A percentile compares a stretch with the other conserved stretches of the same genome.
Conservation (phyloP, 2,329 filamentous ascomycete species). For the Juglanconis juglandina region DNA sequence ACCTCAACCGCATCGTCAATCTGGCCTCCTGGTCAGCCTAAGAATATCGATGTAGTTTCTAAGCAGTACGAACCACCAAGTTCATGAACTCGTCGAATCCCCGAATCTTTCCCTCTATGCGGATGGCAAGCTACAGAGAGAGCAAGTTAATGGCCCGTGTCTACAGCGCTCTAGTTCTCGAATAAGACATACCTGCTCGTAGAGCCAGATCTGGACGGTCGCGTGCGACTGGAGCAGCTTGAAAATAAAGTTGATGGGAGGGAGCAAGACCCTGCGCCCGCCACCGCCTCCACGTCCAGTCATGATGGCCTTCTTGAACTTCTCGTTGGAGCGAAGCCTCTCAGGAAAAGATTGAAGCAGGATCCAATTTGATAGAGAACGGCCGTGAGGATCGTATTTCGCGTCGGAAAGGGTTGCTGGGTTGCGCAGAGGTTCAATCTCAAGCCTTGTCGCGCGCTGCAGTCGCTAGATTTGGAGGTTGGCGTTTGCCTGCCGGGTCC, state of each 20-base stretch:
- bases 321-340: neutral
- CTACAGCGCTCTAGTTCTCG: neutral
- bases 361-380: neutral
- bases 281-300: slow-evolving; percentile 58
- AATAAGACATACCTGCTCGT: slow-evolving; percentile 62
- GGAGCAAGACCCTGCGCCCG: slow-evolving; percentile 57
- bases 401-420: neutral
- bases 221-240: slow-evolving; percentile 68
- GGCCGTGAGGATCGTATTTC: neutral
- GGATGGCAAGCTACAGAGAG: slow-evolving; percentile 60
- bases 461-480: slow-evolving; percentile 2
- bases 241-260: slow-evolving; percentile 81
- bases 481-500: slow-evolving; percentile 5
- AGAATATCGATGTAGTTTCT: neutral
- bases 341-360: neutral
- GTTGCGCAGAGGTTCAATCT: slow-evolving; percentile 1
- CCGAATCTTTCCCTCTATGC: slow-evolving; percentile 94
- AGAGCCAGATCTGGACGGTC: slow-evolving; percentile 68
- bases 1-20: slow-evolving; percentile 95
- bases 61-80: slow-evolving; percentile 46
- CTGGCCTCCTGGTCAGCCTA: neutral
- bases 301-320: slow-evolving; percentile 36
- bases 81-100: slow-evolving; percentile 99
- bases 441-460: slow-evolving; percentile 11
- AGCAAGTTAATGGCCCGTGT: neutral